phyloP scores from a whole-genome alignment of 495 filamentous ascomycete species.

The Xylaria sp. region DNA sequence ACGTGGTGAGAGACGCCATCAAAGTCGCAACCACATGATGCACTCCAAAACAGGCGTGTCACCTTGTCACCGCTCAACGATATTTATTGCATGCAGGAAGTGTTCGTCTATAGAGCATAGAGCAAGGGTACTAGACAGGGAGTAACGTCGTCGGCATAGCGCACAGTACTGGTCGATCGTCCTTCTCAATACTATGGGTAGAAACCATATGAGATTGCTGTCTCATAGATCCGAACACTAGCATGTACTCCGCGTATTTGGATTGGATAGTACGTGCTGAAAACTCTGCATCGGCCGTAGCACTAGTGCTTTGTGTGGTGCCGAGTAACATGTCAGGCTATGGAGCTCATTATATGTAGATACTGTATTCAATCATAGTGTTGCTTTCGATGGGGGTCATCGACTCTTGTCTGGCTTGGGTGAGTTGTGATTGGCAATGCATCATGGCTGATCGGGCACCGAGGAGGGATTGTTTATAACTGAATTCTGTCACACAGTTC shows the following conservation, averaged over 20 bases:
- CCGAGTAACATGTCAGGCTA: neutral
- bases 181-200: neutral
- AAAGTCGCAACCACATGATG: too few relatives aligned
- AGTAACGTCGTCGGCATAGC: neutral
- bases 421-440: constrained; percentile 18
- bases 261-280: constrained; percentile 16
- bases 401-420: neutral
- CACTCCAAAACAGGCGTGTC: too few relatives aligned
- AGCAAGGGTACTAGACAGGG: neutral
- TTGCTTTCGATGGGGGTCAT: neutral
- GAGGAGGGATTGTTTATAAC: constrained; percentile 19
- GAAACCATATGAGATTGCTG: too few relatives aligned
- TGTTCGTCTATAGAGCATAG: neutral
- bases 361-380: constrained; percentile 8
- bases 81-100: neutral
- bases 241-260: neutral
- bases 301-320: constrained; percentile 11
- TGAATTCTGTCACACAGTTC: neutral
- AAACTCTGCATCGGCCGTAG: constrained; percentile 12
- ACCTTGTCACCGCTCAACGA: neutral
- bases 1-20: too few relatives aligned
- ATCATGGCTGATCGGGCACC: constrained; percentile 1
- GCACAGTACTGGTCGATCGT: neutral
- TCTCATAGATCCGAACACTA: constrained; percentile 2
- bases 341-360: neutral